Evolutionary conservation across 75 land plant genomes (phyloP).

Genomic region (Adiantum capillusveneris): DNA sequence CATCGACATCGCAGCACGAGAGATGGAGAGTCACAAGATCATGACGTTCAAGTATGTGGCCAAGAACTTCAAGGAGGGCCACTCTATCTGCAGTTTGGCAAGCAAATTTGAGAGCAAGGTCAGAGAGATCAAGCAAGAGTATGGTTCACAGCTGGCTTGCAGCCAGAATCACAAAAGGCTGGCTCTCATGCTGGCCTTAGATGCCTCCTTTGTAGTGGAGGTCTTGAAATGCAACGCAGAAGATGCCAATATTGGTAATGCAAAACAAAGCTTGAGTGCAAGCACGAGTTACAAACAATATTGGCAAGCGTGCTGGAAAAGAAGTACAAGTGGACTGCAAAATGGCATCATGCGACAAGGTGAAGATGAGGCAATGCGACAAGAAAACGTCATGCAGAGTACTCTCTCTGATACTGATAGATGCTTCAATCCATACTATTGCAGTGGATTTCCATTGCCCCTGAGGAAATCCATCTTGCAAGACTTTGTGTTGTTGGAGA

Average conservation of each 20-base stretch:
- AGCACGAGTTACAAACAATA: no score
- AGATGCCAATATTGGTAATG: no score
- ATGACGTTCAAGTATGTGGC: neutral
- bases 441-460: constrained; percentile 8
- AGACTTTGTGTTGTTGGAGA: constrained; percentile 63
- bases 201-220: constrained; percentile 50
- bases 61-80: neutral
- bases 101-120: constrained; percentile 4
- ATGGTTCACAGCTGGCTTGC: constrained; percentile 22
- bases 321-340: no score
- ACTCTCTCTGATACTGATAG: no score
- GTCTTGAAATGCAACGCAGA: constrained; percentile 27
- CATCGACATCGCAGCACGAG: constrained; percentile 33
- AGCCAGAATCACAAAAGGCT: constrained; percentile 26
- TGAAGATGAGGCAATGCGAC: no score
- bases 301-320: no score
- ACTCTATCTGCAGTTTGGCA: constrained; percentile 2
- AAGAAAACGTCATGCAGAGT: no score
- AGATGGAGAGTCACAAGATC: constrained; percentile 7
- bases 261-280: no score
- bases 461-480: constrained; percentile 33
- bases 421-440: constrained; percentile 4
- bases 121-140: constrained; percentile 12
- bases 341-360: no score
- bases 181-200: constrained; percentile 48